Evolutionary conservation across 352 stramenopile genomes (phyloP).

Genomic region (Globisporangium cylindrosporum): DNA sequence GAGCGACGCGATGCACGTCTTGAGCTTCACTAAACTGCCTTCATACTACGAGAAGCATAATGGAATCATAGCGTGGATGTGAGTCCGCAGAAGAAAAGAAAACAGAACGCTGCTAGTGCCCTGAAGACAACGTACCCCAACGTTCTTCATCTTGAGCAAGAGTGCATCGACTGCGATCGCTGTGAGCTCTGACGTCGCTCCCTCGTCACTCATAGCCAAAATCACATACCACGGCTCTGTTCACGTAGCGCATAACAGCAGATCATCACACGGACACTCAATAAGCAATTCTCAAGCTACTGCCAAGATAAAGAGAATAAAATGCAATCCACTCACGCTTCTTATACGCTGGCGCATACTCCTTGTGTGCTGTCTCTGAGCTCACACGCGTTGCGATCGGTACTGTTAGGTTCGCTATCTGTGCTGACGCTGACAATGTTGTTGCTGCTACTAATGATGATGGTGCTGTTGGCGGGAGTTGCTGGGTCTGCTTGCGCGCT

Average conservation of each 20-base stretch:
- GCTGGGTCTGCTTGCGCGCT: neutral
- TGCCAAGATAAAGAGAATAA: neutral
- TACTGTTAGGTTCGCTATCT: neutral
- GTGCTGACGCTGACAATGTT: neutral
- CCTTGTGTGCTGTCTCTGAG: constrained; percentile 13
- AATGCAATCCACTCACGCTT: constrained; percentile 44
- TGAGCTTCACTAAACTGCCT: constrained; percentile 44
- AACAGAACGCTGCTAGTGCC: neutral
- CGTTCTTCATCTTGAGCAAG: constrained; percentile 45
- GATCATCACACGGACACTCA: neutral
- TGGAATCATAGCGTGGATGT: neutral
- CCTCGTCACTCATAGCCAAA: constrained; percentile 36
- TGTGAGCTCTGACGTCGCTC: constrained; percentile 29
- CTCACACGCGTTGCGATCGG: neutral
- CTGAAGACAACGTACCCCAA: constrained; percentile 34
- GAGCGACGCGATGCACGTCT: constrained; percentile 52
- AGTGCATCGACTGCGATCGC: constrained; percentile 41
- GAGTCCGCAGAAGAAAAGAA: neutral
- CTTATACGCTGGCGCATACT: constrained; percentile 50
- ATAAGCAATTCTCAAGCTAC: neutral
- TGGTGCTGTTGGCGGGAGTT: neutral
- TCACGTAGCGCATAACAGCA: neutral
- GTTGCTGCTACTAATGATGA: neutral
- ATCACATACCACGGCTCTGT: constrained; percentile 82
- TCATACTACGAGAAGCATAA: constrained; percentile 40